A percentile compares a stretch with the other conserved stretches of the same genome.
Evolutionary conservation across 2,329 filamentous ascomycete species (phyloP).

Genomic region (Apiospora aurea): DNA sequence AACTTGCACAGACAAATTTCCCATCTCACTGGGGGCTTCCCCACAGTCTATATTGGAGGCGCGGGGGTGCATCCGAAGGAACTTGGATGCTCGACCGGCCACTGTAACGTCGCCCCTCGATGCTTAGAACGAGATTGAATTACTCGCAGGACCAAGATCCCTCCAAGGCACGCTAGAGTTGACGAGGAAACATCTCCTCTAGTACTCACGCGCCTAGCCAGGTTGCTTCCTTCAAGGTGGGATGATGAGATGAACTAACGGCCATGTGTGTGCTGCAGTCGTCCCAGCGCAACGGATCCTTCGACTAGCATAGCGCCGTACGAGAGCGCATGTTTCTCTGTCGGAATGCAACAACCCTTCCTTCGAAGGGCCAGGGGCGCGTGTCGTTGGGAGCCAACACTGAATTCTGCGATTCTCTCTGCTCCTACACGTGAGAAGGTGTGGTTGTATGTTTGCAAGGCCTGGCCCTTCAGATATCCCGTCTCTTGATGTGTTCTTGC

Average conservation of each 20-base stretch:
- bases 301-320: background rate
- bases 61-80: conserved; percentile 1
- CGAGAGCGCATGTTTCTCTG: background rate
- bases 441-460: background rate
- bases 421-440: background rate
- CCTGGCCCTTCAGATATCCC: background rate
- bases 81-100: background rate
- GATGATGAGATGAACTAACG: background rate
- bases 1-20: conserved; percentile 6
- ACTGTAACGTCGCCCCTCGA: conserved; percentile 13
- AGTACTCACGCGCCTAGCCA: background rate
- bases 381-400: background rate
- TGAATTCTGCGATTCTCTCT: background rate
- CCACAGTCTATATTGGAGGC: background rate
- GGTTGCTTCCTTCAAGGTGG: background rate
- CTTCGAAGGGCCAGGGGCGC: background rate
- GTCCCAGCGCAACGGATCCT: conserved; percentile 10
- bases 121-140: background rate
- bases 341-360: conserved; percentile 15
- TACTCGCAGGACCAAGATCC: background rate
- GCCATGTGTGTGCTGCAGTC: conserved; percentile 5
- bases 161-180: background rate
- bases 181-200: background rate
- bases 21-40: background rate
- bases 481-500: background rate